These are phyloP conservation scores for Aspergillus kassunensis DNA, from an alignment of 495 filamentous ascomycete genomes.

Conservation along the genomic window DNA sequence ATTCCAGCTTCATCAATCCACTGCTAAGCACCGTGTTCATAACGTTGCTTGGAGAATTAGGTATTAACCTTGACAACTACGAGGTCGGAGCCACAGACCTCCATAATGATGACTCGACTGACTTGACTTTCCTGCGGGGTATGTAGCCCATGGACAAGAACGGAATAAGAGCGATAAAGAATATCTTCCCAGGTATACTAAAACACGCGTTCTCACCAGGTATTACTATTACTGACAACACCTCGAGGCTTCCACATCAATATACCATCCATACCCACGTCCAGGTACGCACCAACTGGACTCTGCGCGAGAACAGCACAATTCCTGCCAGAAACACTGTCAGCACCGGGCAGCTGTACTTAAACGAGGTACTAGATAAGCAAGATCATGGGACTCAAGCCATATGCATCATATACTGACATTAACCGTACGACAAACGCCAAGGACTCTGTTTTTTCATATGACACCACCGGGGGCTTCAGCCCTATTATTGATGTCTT, in stretches of 20 bases:
- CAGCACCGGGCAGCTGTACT: conserved; percentile 54
- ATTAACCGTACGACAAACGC: conserved; percentile 41
- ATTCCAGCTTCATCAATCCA: conserved; percentile 33
- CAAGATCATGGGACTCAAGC: conserved; percentile 41
- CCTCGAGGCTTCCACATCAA: conserved; percentile 36
- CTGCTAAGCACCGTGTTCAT: conserved; percentile 23
- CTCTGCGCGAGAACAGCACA: conserved; percentile 21
- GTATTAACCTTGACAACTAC: conserved; percentile 9
- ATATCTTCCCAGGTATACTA: conserved; percentile 48
- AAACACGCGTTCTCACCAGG: background rate
- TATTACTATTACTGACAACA: no score
- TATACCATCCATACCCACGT: conserved; percentile 30
- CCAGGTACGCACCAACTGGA: conserved; percentile 26
- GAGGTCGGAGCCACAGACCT: conserved; percentile 14
- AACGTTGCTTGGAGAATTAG: conserved; percentile 8
- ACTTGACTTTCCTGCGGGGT: conserved; percentile 41
- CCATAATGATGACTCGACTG: conserved; percentile 25
- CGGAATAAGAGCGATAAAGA: conserved; percentile 47
- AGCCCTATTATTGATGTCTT: conserved; percentile 51
- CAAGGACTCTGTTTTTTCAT: conserved; percentile 37
- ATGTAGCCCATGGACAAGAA: conserved; percentile 46
- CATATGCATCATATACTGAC: conserved; percentile 51
- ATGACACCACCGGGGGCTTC: conserved; percentile 33
- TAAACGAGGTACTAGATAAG: conserved; percentile 41
- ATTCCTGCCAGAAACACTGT: conserved; percentile 18